Base-by-base conservation (phyloP, 352 stramenopile species). In the Phytophthora megakarya region DNA sequence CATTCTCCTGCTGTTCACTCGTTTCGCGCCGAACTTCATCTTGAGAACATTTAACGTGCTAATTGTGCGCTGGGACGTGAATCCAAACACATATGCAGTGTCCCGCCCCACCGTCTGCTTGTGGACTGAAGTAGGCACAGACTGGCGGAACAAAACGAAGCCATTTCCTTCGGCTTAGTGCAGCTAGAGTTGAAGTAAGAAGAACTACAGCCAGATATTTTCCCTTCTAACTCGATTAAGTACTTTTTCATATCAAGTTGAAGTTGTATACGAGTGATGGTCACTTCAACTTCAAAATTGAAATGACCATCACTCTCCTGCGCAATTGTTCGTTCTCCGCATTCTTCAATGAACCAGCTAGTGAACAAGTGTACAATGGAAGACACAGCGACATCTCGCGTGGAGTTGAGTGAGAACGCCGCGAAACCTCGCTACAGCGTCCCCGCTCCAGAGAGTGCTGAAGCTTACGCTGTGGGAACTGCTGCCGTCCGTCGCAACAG, bases 241-340 rank as follows among this genome's bases (percentile, higher is more conserved):
- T 47, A 54, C n/a, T 46, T 10, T 55, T 70, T 51, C 38, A 25
- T 46, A 35, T 21, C 10, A 67, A 70, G 64, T 64, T 64, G 58
- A 73, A 61, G 70, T 79, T 52, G 30, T 15, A 15, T 5, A 32
- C 5, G 9, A 32, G 11, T 12, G n/a, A n/a, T n/a, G n/a, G n/a
- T n/a, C n/a, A n/a, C n/a, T n/a, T n/a, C n/a, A n/a, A n/a, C n/a
- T n/a, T n/a, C 16, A 11, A 30, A 18, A 15, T 53, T 75, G 70
- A 70, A 78, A 50, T 67, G 60, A 78, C 61, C 63, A 80, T 80
- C 74, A 82, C 52, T 82, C 64, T 63, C 65, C 21, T 44, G 18
- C 42, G 50, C 61, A 60, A 23, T 63, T 22, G 12, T 26, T 46
- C 3, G 12, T 44, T 54, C 3, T 33, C 28, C 56, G 32, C 66